Conservation (phyloP, 768 basidiomycete genomes). For the Sporobolomyces roseus region DNA sequence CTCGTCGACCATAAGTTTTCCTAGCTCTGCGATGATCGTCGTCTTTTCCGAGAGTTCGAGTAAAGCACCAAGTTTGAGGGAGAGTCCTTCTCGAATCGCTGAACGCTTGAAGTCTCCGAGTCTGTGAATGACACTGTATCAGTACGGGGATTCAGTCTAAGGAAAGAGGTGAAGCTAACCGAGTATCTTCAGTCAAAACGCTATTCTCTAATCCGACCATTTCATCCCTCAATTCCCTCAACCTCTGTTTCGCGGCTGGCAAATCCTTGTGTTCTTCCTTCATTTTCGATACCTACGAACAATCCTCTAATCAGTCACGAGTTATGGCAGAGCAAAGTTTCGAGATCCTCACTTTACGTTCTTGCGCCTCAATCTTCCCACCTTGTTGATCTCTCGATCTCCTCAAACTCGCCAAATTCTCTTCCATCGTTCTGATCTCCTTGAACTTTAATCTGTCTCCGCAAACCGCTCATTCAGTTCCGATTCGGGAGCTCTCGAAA, state of each 20-base stretch:
- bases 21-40: conserved; percentile 51
- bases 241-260: conserved; percentile 48
- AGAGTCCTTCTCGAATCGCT: conserved; percentile 49
- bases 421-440: conserved; percentile 51
- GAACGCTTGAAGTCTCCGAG: conserved; percentile 52
- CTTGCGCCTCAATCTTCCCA: conserved; percentile 49
- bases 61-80: conserved; percentile 51
- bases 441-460: conserved; percentile 47
- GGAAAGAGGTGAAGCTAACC: conserved; percentile 11
- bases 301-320: background rate
- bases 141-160: too few species aligned
- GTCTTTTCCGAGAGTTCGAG: conserved; percentile 53
- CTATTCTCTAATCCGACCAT: conserved; percentile 47
- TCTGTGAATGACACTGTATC: too few species aligned
- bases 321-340: conserved; percentile 34
- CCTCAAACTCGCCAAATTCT: conserved; percentile 48
- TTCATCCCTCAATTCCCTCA: conserved; percentile 50
- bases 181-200: conserved; percentile 42
- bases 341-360: conserved; percentile 48
- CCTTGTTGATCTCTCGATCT: conserved; percentile 48
- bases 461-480: background rate
- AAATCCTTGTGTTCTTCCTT: conserved; percentile 53
- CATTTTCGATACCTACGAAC: conserved; percentile 48
- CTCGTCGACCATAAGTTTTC: conserved; percentile 52
- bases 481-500: conserved; percentile 34